phyloP scores from a whole-genome alignment of 2,329 filamentous ascomycete species.

The Cryphonectria naterciae region DNA sequence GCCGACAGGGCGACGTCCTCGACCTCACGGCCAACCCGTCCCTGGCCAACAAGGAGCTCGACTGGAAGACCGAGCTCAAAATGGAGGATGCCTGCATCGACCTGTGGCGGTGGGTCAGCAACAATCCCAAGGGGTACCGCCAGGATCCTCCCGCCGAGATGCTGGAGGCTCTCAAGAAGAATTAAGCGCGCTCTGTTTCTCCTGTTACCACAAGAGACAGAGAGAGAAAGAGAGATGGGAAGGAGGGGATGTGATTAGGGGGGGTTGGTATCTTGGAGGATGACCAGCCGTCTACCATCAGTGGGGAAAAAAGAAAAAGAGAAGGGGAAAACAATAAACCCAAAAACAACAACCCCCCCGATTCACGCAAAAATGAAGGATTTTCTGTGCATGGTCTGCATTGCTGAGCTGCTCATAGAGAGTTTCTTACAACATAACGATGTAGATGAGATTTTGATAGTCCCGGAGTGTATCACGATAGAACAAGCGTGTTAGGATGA shows the following conservation, averaged over 20 bases:
- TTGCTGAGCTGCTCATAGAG: background rate
- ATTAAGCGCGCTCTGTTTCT: background rate
- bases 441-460: background rate
- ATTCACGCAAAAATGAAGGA: background rate
- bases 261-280: background rate
- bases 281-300: background rate
- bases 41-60: conserved; percentile 84
- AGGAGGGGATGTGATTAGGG: background rate
- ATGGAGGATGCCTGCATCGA: conserved; percentile 93
- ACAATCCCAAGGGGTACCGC: conserved; percentile 93
- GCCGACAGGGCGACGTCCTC: conserved; percentile 87
- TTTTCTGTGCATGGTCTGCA: background rate
- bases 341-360: no score
- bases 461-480: background rate
- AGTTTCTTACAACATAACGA: background rate
- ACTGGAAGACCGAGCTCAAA: conserved; percentile 88
- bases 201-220: background rate
- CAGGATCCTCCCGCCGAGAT: conserved; percentile 88
- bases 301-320: background rate
- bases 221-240: background rate
- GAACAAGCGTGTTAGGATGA: background rate
- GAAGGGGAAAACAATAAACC: background rate
- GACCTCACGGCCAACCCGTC: conserved; percentile 91
- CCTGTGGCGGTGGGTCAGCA: conserved; percentile 95
- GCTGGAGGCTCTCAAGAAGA: conserved; percentile 64